Conservation (phyloP, 805 yeast genomes). For the Saccharomycopsis sp. region DNA sequence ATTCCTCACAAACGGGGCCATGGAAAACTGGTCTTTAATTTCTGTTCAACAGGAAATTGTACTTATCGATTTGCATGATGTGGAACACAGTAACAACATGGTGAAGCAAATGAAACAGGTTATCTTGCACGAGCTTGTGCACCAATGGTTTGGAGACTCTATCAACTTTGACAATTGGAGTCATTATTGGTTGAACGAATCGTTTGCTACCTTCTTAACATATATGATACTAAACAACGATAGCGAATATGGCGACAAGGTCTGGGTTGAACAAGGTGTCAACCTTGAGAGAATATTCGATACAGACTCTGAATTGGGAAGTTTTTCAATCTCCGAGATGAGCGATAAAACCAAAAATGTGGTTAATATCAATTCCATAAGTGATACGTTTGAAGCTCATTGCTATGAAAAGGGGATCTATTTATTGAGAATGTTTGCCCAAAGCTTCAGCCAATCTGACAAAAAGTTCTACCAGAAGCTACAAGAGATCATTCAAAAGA, state of each 20-base stretch:
- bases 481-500: slow-evolving; percentile 32
- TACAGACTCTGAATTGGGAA: slow-evolving; percentile 30
- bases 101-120: slow-evolving; percentile 40
- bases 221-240: slow-evolving; percentile 35
- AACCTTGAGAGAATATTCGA: slow-evolving; percentile 32
- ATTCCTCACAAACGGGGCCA: slow-evolving; percentile 67
- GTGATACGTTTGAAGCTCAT: slow-evolving; percentile 41
- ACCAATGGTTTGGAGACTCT: slow-evolving; percentile 74
- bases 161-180: slow-evolving; percentile 64
- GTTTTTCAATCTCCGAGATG: slow-evolving; percentile 28
- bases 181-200: slow-evolving; percentile 67
- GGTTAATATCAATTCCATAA: slow-evolving; percentile 34
- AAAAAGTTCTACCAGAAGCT: slow-evolving; percentile 32
- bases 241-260: slow-evolving; percentile 25
- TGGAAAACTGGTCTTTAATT: slow-evolving; percentile 73
- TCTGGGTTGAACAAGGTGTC: slow-evolving; percentile 24
- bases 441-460: slow-evolving; percentile 31
- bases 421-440: slow-evolving; percentile 46
- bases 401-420: slow-evolving; percentile 58
- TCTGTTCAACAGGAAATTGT: slow-evolving; percentile 47
- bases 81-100: slow-evolving; percentile 7
- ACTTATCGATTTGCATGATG: slow-evolving; percentile 30
- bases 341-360: slow-evolving; percentile 30
- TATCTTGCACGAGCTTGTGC: slow-evolving; percentile 66
- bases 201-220: slow-evolving; percentile 73